Conservation (phyloP, 345 rosid genomes). For the Citrus glauca region DNA sequence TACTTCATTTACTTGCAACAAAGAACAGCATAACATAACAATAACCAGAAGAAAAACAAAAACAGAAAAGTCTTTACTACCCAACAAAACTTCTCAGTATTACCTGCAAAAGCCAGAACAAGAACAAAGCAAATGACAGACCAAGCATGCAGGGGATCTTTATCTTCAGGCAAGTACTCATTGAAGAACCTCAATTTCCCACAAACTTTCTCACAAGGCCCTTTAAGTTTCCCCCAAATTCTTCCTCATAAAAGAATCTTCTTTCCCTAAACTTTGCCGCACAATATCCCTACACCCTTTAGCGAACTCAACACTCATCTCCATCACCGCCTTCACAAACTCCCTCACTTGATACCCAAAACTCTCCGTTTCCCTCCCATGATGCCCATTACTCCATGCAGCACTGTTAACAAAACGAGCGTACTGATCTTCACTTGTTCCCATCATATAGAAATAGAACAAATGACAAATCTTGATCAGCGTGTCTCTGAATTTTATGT, state of each 20-base stretch:
- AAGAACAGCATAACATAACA: background rate
- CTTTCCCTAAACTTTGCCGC: slow-evolving; percentile 48
- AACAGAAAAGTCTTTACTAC: background rate
- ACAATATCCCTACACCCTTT: slow-evolving; percentile 63
- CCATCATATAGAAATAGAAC: background rate
- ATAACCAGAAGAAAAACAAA: background rate
- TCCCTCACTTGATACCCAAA: slow-evolving; percentile 41
- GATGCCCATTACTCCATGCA: slow-evolving; percentile 6
- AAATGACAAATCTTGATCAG: background rate
- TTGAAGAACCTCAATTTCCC: slow-evolving; percentile 34
- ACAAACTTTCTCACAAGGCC: slow-evolving; percentile 21
- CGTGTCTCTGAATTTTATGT: background rate
- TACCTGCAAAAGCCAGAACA: slow-evolving; percentile 59
- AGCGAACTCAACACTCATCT: slow-evolving; percentile 55
- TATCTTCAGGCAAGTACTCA: slow-evolving; percentile 65
- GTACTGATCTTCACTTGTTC: background rate
- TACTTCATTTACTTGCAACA: background rate
- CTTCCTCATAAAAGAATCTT: slow-evolving; percentile 46
- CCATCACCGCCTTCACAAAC: slow-evolving; percentile 47
- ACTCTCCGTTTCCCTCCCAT: slow-evolving; percentile 18
- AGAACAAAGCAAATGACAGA: slow-evolving; percentile 46
- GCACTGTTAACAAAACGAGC: background rate
- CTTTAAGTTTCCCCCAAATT: slow-evolving; percentile 33
- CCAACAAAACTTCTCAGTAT: background rate
- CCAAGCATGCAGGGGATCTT: slow-evolving; percentile 55